phyloP scores from a whole-genome alignment of 2,329 filamentous ascomycete genomes.

The Neoascochyta sp. region DNA sequence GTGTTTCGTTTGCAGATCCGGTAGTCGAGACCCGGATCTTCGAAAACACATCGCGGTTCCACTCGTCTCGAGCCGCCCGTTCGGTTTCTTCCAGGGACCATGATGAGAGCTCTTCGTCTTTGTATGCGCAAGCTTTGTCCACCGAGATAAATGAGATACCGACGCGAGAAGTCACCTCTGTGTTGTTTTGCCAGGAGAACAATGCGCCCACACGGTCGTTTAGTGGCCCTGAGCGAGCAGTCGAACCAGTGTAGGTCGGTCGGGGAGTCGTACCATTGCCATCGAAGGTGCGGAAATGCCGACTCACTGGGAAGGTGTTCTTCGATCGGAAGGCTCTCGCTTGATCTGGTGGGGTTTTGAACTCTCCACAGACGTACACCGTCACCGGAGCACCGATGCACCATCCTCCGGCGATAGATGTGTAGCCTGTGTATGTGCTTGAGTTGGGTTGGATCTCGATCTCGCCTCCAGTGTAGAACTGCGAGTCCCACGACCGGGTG shows the following conservation, averaged over 20 bases:
- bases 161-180: constrained; percentile 48
- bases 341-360: constrained; percentile 21
- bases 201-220: constrained; percentile 50
- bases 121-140: constrained; percentile 49
- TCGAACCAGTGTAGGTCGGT: constrained; percentile 26
- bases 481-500: constrained; percentile 34
- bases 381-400: constrained; percentile 36
- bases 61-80: constrained; percentile 41
- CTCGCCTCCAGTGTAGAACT: constrained; percentile 37
- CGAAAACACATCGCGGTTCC: constrained; percentile 54
- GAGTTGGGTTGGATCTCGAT: constrained; percentile 32
- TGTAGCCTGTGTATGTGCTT: constrained; percentile 31
- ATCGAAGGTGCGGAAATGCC: constrained; percentile 31
- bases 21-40: constrained; percentile 47
- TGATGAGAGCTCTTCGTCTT: constrained; percentile 44
- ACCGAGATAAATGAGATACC: constrained; percentile 49
- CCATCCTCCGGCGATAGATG: constrained; percentile 37
- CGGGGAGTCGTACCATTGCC: constrained; percentile 29
- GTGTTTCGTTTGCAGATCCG: constrained; percentile 25
- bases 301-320: constrained; percentile 38
- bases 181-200: constrained; percentile 45
- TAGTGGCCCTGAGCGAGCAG: constrained; percentile 29
- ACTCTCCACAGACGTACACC: constrained; percentile 37
- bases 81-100: constrained; percentile 44
- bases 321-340: constrained; percentile 31